phyloP scores from a whole-genome alignment of 768 basidiomycete species.

The Podaxis sp. region DNA sequence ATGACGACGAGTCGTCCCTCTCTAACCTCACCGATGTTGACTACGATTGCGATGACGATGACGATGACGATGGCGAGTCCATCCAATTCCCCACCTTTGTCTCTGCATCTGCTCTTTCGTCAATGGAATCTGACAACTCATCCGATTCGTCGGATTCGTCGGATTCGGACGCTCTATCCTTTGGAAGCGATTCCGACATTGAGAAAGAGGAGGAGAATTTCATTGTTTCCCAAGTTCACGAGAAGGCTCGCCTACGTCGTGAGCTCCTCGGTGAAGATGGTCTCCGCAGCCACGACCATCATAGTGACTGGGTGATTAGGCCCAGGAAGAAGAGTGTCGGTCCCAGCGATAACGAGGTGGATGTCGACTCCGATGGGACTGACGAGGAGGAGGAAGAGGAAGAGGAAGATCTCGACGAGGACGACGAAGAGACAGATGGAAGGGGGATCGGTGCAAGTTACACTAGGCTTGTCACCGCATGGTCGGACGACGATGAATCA shows the following conservation, averaged over 20 bases:
- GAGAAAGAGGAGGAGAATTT: slow-evolving; percentile 65
- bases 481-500: slow-evolving; percentile 79
- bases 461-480: slow-evolving; percentile 69
- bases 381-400: slow-evolving; percentile 62
- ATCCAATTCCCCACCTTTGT: slow-evolving; percentile 66
- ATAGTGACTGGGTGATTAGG: slow-evolving; percentile 61
- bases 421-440: slow-evolving; percentile 37
- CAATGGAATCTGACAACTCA: slow-evolving; percentile 36
- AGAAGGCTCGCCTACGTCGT: slow-evolving; percentile 56
- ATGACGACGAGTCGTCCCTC: slow-evolving; percentile 29
- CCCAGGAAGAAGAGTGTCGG: slow-evolving; percentile 73
- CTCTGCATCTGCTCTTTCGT: slow-evolving; percentile 58
- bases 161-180: slow-evolving; percentile 45
- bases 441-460: slow-evolving; percentile 34
- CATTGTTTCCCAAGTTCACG: slow-evolving; percentile 46
- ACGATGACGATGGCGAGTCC: slow-evolving; percentile 33
- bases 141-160: slow-evolving; percentile 52
- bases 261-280: slow-evolving; percentile 58
- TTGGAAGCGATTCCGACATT: slow-evolving; percentile 54
- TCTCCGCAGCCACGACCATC: slow-evolving; percentile 32
- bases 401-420: slow-evolving; percentile 42
- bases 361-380: slow-evolving; percentile 57
- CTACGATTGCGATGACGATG: slow-evolving; percentile 28
- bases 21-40: slow-evolving; percentile 41
- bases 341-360: slow-evolving; percentile 62